Evolutionary conservation across 257 asterid genomes (phyloP).

Genomic region (Solanum virginianum): DNA sequence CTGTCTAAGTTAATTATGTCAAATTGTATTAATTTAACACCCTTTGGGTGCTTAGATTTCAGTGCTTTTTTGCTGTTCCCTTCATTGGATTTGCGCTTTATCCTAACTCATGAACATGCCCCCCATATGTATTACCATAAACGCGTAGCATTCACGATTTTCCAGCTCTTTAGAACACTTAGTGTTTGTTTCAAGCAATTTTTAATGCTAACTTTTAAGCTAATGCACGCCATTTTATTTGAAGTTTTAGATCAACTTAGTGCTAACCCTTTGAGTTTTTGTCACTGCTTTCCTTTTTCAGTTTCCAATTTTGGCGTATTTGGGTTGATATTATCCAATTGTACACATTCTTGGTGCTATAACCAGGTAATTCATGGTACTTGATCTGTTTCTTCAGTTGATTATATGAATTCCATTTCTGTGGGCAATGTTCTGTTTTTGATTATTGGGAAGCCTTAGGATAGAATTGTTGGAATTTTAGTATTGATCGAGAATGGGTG

Average conservation of each 20-base stretch:
- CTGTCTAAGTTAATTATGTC: neutral
- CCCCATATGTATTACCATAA: neutral
- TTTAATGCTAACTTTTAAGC: neutral
- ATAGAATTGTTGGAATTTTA: neutral
- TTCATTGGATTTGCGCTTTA: slow-evolving; percentile 10
- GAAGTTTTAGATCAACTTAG: neutral
- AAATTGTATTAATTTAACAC: neutral
- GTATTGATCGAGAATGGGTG: slow-evolving; percentile 20
- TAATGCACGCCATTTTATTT: neutral
- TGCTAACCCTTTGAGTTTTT: neutral
- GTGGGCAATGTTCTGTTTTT: neutral
- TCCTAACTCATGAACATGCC: neutral
- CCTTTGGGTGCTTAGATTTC: neutral
- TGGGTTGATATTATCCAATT: neutral
- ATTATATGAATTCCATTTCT: neutral
- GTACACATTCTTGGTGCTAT: neutral
- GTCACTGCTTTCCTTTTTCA: neutral
- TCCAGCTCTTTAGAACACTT: slow-evolving; percentile 19
- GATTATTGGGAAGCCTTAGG: neutral
- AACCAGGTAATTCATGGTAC: neutral
- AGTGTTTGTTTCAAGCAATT: slow-evolving; percentile 10
- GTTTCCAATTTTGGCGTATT: neutral
- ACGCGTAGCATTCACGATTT: slow-evolving; percentile 9
- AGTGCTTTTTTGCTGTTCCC: neutral
- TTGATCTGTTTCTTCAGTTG: neutral